Base-by-base conservation (phyloP, 768 basidiomycete genomes). In the Boletellus emodensis region DNA sequence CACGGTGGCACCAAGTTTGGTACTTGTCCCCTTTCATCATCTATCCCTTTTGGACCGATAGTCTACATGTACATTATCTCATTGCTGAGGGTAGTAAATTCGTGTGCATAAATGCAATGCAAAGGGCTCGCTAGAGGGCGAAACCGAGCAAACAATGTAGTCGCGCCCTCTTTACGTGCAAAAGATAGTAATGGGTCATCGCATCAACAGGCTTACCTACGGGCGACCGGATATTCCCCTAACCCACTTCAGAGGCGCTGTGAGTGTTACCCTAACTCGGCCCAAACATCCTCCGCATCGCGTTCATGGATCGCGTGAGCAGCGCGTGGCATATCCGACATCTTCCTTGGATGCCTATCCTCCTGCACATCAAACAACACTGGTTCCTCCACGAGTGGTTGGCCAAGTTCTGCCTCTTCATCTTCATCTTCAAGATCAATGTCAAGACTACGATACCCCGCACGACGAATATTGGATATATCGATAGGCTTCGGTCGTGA, bases 401-500 rank as follows among this genome's bases (percentile, higher is more conserved):
- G 73, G 40, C 70, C 75, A 44, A 83, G 71, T 57, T 87, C 75
- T 48, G 66, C 52, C 18, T 70, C 83, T 30, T 73, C 76, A 22
- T 86, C 82, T 28, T 81, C 80, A 6, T 82, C 82, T 26, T 85
- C 78, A 44, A 86, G 71, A 55, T 88, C 90, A 49, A 89, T 75
- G 65, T 92, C 89, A 47, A 89, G 77, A 44, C 71, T 72, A 26
- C 48, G 66, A 59, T 79, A 80, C 10, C 86, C 83, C 12, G 84
- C 81, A 40, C 84, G 71, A 41, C 86, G 80, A 10, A 85, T 79
- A 17, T 80, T 74, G 46, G 82, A 83, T 57, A 92, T 84, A 63
- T 92, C 90, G 57, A 93, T 93, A 3, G 88, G 89, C 58, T 84
- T 92, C 15, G 90, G 90, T 50, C 83, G 80, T 28, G 90, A 82